A percentile compares a stretch with the other conserved stretches of the same genome.
Evolutionary conservation across 148 eudicot species (phyloP).

Genomic region (Camellia granthamiana): DNA sequence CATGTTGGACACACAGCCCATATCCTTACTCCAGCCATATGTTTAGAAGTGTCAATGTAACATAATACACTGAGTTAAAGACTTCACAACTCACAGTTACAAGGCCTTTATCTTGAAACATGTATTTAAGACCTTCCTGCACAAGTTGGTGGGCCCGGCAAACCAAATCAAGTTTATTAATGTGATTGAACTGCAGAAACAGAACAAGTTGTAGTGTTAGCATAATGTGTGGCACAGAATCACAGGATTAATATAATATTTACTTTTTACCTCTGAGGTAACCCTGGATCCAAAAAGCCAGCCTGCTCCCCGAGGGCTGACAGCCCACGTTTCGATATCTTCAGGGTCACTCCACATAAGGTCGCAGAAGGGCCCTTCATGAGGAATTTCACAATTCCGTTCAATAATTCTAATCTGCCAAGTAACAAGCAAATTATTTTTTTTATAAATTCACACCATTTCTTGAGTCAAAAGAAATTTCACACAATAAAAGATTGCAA

Average conservation of each 20-base stretch:
- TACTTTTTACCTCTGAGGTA: constrained; percentile 70
- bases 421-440: neutral
- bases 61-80: neutral
- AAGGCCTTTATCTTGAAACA: constrained; percentile 99
- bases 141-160: constrained; percentile 99
- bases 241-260: neutral
- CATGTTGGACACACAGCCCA: neutral
- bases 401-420: constrained; percentile 87
- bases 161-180: constrained; percentile 93
- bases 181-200: constrained; percentile 84
- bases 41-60: constrained; percentile 1
- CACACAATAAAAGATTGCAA: neutral
- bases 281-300: constrained; percentile 99
- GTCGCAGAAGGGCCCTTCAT: constrained; percentile 99
- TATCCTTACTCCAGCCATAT: neutral
- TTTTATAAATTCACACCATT: neutral
- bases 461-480: neutral
- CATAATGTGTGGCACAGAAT: constrained; percentile 5
- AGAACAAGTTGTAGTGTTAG: constrained; percentile 14
- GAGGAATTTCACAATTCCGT: constrained; percentile 96
- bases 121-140: constrained; percentile 98
- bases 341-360: constrained; percentile 99
- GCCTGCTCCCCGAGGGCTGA: constrained; percentile 99
- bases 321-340: constrained; percentile 99
- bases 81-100: constrained; percentile 67